Conservation (phyloP, 768 basidiomycete species). For the Auriscalpium microsporum region DNA sequence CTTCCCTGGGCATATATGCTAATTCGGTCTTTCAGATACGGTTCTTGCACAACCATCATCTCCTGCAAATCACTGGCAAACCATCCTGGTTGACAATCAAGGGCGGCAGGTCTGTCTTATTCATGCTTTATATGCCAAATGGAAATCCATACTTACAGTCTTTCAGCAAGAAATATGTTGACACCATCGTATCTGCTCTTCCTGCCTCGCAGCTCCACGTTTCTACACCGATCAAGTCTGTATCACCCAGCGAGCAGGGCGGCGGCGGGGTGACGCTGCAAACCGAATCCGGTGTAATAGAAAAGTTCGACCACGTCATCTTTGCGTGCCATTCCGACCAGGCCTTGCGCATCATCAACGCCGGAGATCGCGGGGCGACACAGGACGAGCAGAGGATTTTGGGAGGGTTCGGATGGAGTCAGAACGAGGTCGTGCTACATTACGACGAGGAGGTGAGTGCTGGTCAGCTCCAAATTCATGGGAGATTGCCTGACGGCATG, state of each 20-base stretch:
- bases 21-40: constrained; percentile 34
- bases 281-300: constrained; percentile 36
- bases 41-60: constrained; percentile 68
- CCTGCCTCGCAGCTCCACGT: constrained; percentile 34
- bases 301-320: constrained; percentile 61
- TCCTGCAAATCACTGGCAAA: constrained; percentile 62
- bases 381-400: constrained; percentile 48
- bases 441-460: constrained; percentile 46
- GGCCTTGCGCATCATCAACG: constrained; percentile 40
- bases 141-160: constrained; percentile 34
- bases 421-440: constrained; percentile 62
- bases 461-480: not conserved
- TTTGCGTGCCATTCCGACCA: constrained; percentile 68
- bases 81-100: constrained; percentile 66
- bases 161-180: constrained; percentile 54
- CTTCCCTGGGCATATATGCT: not conserved
- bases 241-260: constrained; percentile 23
- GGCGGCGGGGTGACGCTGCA: constrained; percentile 31
- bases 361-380: constrained; percentile 39
- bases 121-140: not conserved
- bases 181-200: constrained; percentile 37
- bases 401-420: constrained; percentile 54
- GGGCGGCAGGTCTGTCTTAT: constrained; percentile 51
- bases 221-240: constrained; percentile 41
- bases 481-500: not conserved